A percentile compares a stretch with the other conserved stretches of the same genome.
phyloP scores from a whole-genome alignment of 257 asterid genomes.

The Scutellaria minor region DNA sequence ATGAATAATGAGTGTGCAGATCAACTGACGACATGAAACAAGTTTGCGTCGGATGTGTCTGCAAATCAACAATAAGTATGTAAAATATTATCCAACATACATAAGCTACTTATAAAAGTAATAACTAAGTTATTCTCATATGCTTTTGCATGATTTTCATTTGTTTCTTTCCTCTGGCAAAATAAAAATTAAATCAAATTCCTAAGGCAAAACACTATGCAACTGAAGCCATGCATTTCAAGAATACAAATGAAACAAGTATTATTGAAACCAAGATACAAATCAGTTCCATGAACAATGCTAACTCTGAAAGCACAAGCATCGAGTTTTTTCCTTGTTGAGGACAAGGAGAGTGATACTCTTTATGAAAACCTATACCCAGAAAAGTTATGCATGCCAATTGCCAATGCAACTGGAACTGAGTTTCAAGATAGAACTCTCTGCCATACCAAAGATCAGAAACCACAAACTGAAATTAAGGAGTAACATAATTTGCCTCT shows the following conservation, averaged over 20 bases:
- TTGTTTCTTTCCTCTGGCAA: conserved; percentile 15
- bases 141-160: conserved; percentile 14
- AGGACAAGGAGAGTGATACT: background rate
- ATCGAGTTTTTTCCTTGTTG: background rate
- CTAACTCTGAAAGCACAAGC: background rate
- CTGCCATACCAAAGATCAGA: no score
- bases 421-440: no score
- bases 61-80: conserved; percentile 49
- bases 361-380: no score
- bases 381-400: no score
- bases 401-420: background rate
- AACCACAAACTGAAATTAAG: background rate
- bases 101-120: conserved; percentile 16
- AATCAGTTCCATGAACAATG: background rate
- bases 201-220: no score
- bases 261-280: background rate
- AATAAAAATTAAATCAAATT: background rate
- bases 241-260: background rate
- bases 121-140: conserved; percentile 24
- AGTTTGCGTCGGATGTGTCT: conserved; percentile 99
- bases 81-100: conserved; percentile 27
- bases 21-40: conserved; percentile 99
- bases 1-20: conserved; percentile 98
- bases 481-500: background rate
- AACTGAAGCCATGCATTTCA: conserved; percentile 7